phyloP scores from a whole-genome alignment of 495 filamentous ascomycete species.

The Trichocladium antarcticum region DNA sequence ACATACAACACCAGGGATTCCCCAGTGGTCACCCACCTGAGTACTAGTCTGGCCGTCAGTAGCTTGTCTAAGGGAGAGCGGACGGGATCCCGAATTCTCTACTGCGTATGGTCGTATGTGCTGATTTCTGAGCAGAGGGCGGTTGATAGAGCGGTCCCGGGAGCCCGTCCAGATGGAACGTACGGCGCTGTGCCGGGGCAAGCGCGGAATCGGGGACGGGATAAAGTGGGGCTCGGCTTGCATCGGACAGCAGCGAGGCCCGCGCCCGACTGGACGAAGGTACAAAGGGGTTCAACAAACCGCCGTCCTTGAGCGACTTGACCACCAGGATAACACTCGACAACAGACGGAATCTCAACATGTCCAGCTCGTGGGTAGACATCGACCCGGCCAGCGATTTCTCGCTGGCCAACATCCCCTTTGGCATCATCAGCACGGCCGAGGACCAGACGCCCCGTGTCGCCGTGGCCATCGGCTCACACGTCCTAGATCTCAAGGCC shows the following conservation, averaged over 20 bases:
- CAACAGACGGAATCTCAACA: conserved; percentile 5
- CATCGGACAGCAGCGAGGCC: neutral
- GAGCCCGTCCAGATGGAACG: no score
- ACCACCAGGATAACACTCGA: no score
- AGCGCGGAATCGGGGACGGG: neutral
- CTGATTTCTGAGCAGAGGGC: no score
- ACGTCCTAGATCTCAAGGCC: conserved; percentile 63
- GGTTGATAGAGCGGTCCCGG: no score
- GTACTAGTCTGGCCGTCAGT: neutral
- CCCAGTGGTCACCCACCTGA: neutral
- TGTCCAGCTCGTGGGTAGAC: conserved; percentile 29
- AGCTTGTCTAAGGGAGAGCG: conserved; percentile 29
- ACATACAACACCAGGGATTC: neutral
- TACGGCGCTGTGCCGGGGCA: neutral
- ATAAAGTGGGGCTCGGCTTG: conserved; percentile 3
- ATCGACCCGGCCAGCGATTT: conserved; percentile 42
- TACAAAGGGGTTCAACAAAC: no score
- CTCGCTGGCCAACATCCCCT: conserved; percentile 82
- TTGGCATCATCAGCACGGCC: conserved; percentile 69
- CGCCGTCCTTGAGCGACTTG: no score
- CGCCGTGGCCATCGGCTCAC: conserved; percentile 68
- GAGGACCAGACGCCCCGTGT: conserved; percentile 45
- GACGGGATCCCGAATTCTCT: conserved; percentile 35
- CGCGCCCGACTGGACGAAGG: neutral
- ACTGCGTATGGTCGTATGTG: neutral